phyloP scores from a whole-genome alignment of 2,329 filamentous ascomycete genomes.

The Colletotrichum phormii region DNA sequence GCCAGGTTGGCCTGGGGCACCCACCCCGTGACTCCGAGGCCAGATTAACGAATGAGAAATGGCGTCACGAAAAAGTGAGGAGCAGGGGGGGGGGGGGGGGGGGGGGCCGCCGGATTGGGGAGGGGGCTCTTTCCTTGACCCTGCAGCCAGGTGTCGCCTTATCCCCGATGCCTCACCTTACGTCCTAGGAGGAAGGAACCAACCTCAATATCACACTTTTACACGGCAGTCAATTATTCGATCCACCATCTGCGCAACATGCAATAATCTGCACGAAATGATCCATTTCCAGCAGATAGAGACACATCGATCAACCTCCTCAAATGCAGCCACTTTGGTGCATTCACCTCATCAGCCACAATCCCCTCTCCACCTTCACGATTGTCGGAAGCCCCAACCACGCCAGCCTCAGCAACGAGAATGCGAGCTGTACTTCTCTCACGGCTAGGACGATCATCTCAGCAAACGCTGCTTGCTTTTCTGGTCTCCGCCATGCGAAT shows the following conservation, averaged over 20 bases:
- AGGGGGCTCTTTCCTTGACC: not conserved
- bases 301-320: not conserved
- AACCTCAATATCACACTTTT: no score
- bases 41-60: constrained; percentile 14
- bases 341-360: not conserved
- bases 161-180: not conserved
- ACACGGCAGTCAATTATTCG: no score
- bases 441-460: not conserved
- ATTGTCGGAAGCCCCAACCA: no score
- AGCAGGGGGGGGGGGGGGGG: not conserved
- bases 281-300: no score
- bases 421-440: not conserved
- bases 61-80: constrained; percentile 23
- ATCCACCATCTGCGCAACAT: no score
- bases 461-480: constrained; percentile 16
- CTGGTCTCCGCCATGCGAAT: not conserved
- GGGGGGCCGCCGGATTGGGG: not conserved
- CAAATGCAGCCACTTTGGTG: not conserved
- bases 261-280: no score
- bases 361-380: not conserved
- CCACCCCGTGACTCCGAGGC: constrained; percentile 5
- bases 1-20: not conserved
- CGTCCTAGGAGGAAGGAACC: not conserved
- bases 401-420: not conserved
- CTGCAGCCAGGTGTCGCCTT: constrained; percentile 2